Base-by-base conservation (phyloP, 345 rosid genomes). In the Moricandia moricandioides region DNA sequence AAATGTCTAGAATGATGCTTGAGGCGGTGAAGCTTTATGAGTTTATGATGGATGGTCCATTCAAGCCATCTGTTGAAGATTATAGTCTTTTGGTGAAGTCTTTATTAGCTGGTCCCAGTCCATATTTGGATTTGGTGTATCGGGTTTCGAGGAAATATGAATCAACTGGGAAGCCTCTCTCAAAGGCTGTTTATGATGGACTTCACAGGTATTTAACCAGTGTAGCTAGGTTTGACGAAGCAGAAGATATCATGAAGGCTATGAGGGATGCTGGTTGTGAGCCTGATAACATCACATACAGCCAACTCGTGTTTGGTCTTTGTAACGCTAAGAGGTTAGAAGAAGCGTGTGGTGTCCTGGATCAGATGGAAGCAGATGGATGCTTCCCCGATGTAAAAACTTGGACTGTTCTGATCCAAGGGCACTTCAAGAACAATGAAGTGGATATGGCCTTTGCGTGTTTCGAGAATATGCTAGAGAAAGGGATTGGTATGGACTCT, bases 341-440 rank as follows among this genome's bases (percentile, higher is more conserved):
- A 18, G 94, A 91, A 81, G 97, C 97, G 17, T 70, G 83, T 18
- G 68, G 77, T 58, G 78, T 39, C 13, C 57, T 91, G 24, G 85
- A 86, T 83, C 84, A 83, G 52, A 91, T 91, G 96, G 96, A 87
- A 78, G 84, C 74, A 14, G 61, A 78, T 14, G 88, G 90, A 18
- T 89, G 94, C 24, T 27, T 47, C 45, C 90, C 96, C 0, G 98
- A 91, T 68, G 79, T 89, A 64, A 91, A 81, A 79, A 93, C 93
- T 7, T 93, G 98, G 98, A 93, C 98, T 37, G 85, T 89, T 76
- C 85, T 93, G 84, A 93, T 91, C 74, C 86, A 88, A 80, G 96
- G 96, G 39, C 90, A 84, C 62, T 93, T 87, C 77, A 84, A 55
- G 65, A 90, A 89, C 72, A 73, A 79, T 58, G 84, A 87, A 80